Evolutionary conservation across 805 yeast species (phyloP), one percentile per base, ranked within the genome.

Genomic region (Lipomyces chichibuensis): DNA sequence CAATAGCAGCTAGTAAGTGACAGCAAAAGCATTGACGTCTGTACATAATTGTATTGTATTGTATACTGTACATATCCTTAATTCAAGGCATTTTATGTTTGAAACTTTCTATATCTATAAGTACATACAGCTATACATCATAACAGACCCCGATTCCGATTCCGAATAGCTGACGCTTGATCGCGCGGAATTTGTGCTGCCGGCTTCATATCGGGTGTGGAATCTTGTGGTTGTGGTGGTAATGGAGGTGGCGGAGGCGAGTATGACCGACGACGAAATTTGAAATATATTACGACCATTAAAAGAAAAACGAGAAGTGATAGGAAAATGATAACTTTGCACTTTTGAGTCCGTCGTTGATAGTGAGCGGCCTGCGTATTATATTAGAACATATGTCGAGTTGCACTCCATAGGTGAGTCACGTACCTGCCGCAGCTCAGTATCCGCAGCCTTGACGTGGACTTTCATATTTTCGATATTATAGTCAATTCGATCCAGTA

Each of bases 401-500:
- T n/a, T 20, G 8, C 6, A n/a, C 3, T 20, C 5, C 14, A 51
- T 11, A 14, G 13, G 27, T 17, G 33, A 8, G n/a, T 25, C n/a
- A 60, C 67, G 29, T 39, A 68, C 69, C 65, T 67, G 64, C n/a
- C 62, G 64, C 23, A 95, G 80, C 78, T 95, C 95, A 68, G 86
- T 85, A 67, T 90, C 91, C 0, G 98, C 95, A 51, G 83, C 84
- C 74, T 88, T 86, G 66, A 94, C 84, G 71, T 92, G 89, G 46
- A 85, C 85, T 1, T 86, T 88, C n/a, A 97, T 89, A 67, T 87
- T 87, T 68, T 89, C 89, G 66, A 95, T 80, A 75, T 95, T 95
- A 77, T 94, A 95, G 78, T 94, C 99, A 65, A 95, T 94, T 72
- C 98, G 82, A 78, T 95, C 99, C 67, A 95, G 82, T 56, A 95